A percentile compares a stretch with the other conserved stretches of the same genome.
Evolutionary conservation across 495 filamentous ascomycete genomes (phyloP).

Genomic region (Pseudomonodictys pantanalensis): DNA sequence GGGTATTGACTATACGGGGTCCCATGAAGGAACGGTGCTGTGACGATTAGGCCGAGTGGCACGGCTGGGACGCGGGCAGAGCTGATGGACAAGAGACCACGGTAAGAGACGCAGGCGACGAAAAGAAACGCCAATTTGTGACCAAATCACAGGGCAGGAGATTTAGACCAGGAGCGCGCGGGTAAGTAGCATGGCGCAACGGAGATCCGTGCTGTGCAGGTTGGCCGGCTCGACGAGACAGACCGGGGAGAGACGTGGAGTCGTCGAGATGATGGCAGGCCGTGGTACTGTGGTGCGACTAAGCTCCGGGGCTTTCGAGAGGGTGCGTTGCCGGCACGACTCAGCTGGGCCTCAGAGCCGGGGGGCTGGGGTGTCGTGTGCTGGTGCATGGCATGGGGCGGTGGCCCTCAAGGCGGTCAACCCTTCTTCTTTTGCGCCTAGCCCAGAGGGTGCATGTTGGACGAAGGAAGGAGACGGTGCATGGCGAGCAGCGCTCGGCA

Average conservation of each 20-base stretch:
- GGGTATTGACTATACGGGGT: slow-evolving; percentile 20
- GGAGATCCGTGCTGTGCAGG: slow-evolving; percentile 29
- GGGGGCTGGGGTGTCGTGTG: slow-evolving; percentile 11
- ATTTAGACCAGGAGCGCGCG: slow-evolving; percentile 22
- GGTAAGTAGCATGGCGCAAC: slow-evolving; percentile 39
- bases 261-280: slow-evolving; percentile 13
- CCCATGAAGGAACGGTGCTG: slow-evolving; percentile 30
- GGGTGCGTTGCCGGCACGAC: slow-evolving; percentile 28
- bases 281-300: slow-evolving; percentile 22
- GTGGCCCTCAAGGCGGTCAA: slow-evolving; percentile 34
- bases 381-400: slow-evolving; percentile 24
- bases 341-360: slow-evolving; percentile 30
- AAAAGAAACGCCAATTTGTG: slow-evolving; percentile 28
- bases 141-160: slow-evolving; percentile 29
- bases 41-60: slow-evolving; percentile 31
- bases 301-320: slow-evolving; percentile 15
- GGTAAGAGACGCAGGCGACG: slow-evolving; percentile 28
- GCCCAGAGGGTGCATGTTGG: slow-evolving; percentile 18
- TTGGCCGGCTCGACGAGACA: slow-evolving; percentile 15
- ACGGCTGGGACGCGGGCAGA: slow-evolving; percentile 34
- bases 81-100: slow-evolving; percentile 30
- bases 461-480: slow-evolving; percentile 27
- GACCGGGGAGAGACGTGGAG: slow-evolving; percentile 20
- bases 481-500: background rate
- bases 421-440: slow-evolving; percentile 13